Evolutionary conservation across 169 alveolate genomes (phyloP).

Genomic region (Condylostoma magnum): DNA sequence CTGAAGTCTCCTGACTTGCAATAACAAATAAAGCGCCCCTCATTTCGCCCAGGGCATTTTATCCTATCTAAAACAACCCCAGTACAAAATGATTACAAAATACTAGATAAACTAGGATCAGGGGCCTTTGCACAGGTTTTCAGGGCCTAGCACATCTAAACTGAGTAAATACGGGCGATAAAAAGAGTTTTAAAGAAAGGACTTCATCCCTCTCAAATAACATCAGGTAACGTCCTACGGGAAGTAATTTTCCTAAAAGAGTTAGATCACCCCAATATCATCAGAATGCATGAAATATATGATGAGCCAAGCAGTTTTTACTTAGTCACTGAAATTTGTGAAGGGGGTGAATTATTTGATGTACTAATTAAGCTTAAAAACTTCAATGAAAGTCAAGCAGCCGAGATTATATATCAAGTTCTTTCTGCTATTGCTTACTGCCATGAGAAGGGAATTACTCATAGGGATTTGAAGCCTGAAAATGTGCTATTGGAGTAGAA

Average conservation of each 20-base stretch:
- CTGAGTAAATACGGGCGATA: too few relatives aligned
- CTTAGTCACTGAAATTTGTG: conserved; percentile 43
- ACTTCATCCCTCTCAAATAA: too few relatives aligned
- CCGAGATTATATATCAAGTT: not conserved
- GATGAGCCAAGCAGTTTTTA: conserved; percentile 37
- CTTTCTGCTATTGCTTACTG: not conserved
- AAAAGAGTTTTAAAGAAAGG: too few relatives aligned
- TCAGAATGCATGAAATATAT: conserved; percentile 47
- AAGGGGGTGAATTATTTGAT: conserved; percentile 59
- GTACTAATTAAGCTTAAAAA: conserved; percentile 10
- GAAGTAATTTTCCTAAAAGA: conserved; percentile 23
- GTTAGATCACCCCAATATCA: conserved; percentile 53
- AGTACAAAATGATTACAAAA: too few relatives aligned
- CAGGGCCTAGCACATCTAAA: too few relatives aligned
- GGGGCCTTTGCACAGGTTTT: too few relatives aligned
- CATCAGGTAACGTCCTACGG: too few relatives aligned
- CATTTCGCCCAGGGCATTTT: too few relatives aligned
- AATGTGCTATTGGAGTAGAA: not conserved
- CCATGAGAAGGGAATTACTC: conserved; percentile 28
- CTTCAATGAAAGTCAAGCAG: conserved; percentile 40
- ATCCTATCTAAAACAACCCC: too few relatives aligned
- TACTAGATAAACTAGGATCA: too few relatives aligned
- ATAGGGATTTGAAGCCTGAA: not conserved
- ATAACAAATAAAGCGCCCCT: too few relatives aligned
- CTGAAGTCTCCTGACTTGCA: too few relatives aligned